Evolutionary conservation across 495 filamentous ascomycete genomes (phyloP), one percentile per base, ranked within the genome.

Genomic region (Penicillium ucsense): DNA sequence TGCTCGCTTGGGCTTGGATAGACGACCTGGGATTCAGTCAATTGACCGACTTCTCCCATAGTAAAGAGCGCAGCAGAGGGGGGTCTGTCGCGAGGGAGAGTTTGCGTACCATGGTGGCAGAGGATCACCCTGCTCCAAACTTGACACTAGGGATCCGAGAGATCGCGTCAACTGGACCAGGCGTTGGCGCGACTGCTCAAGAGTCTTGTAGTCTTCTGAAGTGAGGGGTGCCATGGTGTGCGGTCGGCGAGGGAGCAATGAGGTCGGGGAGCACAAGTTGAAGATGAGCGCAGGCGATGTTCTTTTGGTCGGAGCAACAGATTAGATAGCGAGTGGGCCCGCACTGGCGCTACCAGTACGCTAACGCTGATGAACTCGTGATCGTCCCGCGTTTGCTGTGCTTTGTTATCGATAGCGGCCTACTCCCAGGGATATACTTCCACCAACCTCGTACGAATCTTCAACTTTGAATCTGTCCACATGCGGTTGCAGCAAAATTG

Each of bases 151-250:
- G n/a, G 80, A 82, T 41, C 52, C 67, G 8, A 94, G 73, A 55
- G 78, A 84, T 60, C 71, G 78, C 10, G 77, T 78, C 35, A 94
- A 76, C 55, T 87, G 83, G 33, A 68, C 68, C 36, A 89, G 78
- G 9, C 85, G 78, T 54, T 84, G 83, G 37, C 86, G 82, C 36
- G 84, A 78, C 60, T 84, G 73, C 54, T 94, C 86, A 41, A 94
- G 75, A 48, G 77, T 73, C 68, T 83, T 83, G 43, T 87, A 72
- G 51, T 91, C 84, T 11, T 84, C 81, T 41, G 57, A 54, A 8
- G 53, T 65, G 48, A 62, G 64, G 46, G 65, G 40, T 3, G 71
- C 41, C 67, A 70, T 72, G 41, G 28, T 20, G 20, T 20, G 20
- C 20, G 20, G 20, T 20, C 49, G 49, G 45, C 7, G 27, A 11